A percentile compares a stretch with the other conserved stretches of the same genome.
Conservation (phyloP, 306 rosid species). For the Fragaria ananassa region DNA sequence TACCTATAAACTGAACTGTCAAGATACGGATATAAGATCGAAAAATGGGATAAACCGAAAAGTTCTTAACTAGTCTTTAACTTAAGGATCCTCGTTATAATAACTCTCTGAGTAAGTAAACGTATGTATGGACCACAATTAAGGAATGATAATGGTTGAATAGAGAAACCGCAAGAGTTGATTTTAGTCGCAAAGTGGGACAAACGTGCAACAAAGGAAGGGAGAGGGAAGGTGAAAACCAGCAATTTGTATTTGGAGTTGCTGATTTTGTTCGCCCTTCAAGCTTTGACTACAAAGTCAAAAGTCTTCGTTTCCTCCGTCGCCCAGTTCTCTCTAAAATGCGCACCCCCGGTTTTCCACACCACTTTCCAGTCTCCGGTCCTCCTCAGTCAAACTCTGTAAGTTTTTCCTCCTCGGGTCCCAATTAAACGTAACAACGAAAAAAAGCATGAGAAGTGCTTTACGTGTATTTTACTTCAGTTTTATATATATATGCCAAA, state of each 20-base stretch:
- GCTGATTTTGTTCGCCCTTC: constrained; percentile 2
- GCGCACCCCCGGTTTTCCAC: constrained; percentile 18
- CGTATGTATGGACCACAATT: not conserved
- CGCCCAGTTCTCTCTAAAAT: constrained; percentile 12
- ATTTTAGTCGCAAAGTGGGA: constrained; percentile 24
- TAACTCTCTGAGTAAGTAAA: too few relatives aligned
- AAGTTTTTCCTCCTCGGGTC: not conserved
- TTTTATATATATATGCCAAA: too few relatives aligned
- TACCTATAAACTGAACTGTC: too few relatives aligned
- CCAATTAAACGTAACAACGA: not conserved
- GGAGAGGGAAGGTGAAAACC: constrained; percentile 31
- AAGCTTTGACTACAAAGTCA: constrained; percentile 19
- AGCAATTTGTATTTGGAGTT: not conserved
- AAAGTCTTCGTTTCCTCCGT: constrained; percentile 29
- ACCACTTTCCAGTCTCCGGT: not conserved
- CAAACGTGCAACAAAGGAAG: constrained; percentile 31
- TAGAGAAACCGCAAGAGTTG: not conserved
- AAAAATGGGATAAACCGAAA: too few relatives aligned
- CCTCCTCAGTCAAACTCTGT: not conserved
- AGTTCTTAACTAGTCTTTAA: too few relatives aligned
- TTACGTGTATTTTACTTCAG: not conserved
- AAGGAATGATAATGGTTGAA: not conserved
- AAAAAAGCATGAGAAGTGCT: not conserved
- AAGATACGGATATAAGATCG: too few relatives aligned
- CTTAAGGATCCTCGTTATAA: too few relatives aligned